Base-by-base conservation (phyloP, 306 rosid species). In the Rosa persica region DNA sequence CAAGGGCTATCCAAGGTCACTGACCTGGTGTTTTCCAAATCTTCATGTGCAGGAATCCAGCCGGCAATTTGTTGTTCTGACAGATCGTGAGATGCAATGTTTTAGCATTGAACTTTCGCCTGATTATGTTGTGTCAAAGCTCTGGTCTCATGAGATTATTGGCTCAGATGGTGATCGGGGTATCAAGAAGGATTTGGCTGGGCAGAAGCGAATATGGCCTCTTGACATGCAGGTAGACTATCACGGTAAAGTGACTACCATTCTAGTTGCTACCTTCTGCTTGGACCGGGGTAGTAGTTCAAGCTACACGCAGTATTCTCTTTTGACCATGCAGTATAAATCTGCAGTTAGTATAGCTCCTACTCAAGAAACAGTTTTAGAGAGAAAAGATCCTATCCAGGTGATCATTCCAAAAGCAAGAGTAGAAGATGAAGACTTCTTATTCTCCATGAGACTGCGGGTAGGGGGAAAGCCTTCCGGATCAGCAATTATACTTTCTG, bases 401-500 rank as follows among this genome's bases (percentile, higher is more conserved):
- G 97, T 95, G 79, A 87, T 95, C 84, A 95, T 95, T 66, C 98
- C 97, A 47, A 95, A 95, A 86, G 98, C 97, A 61, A 92, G 97
- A 86, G 88, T 91, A 62, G 98, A 95, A 84, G 85, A 89, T 58
- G 93, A 88, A 78, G 90, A 87, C 43, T 92, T 91, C 83, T 88
- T 95, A 85, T 92, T 90, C 82, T 92, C 98, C 77, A 92, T 95
- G 98, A 88, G 91, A 84, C 95, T 92, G 83, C 85, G 89, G 60
- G 89, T 88, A 70, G 98, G 98, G 75, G 98, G 98, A 39, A 92
- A 82, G 78, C 98, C 98, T 77, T 83, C 92, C n/a, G 98, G 98
- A 68, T 95, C 97, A 55, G 52, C 90, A 55, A 79, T 95, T 75
- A 89, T 95, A 85, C 88, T 95, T 83, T 92, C 98, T 57, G 96